Percentiles rank a stretch among this genome's conserved stretches.
These are phyloP conservation scores for Cutaneotrichosporon arboriforme DNA, from an alignment of 1,284 basidiomycete species.

Conservation along the genomic window DNA sequence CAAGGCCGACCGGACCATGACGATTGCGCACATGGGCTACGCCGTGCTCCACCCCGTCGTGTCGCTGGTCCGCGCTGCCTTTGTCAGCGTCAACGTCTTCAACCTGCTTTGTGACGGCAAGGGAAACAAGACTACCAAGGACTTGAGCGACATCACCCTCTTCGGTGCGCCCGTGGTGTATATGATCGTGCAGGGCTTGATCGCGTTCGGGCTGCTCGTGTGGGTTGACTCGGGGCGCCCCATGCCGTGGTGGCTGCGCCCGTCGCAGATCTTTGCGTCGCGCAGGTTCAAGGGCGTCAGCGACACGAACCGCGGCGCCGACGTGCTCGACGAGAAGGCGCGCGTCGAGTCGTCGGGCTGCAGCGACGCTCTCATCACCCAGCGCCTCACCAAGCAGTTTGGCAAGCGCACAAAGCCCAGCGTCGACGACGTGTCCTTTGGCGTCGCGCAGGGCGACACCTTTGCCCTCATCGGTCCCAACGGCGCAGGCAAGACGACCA, in stretches of 20 bases:
- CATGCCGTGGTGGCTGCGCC: slow-evolving; percentile 27
- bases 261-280: background rate
- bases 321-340: slow-evolving; percentile 57
- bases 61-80: slow-evolving; percentile 58
- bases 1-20: slow-evolving; percentile 55
- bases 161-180: slow-evolving; percentile 73
- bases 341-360: slow-evolving; percentile 43
- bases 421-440: slow-evolving; percentile 68
- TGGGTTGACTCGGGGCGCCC: slow-evolving; percentile 60
- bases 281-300: background rate
- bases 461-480: slow-evolving; percentile 74
- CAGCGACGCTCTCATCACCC: slow-evolving; percentile 59
- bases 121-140: slow-evolving; percentile 51
- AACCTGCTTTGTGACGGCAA: slow-evolving; percentile 64
- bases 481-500: slow-evolving; percentile 70
- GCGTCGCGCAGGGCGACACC: slow-evolving; percentile 59
- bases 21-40: slow-evolving; percentile 63
- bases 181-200: slow-evolving; percentile 56
- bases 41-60: slow-evolving; percentile 64
- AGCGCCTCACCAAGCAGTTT: slow-evolving; percentile 64
- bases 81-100: slow-evolving; percentile 71
- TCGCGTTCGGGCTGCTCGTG: slow-evolving; percentile 57
- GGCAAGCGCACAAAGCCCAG: slow-evolving; percentile 53
- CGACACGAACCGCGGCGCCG: background rate
- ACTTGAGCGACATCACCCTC: slow-evolving; percentile 55